Percentiles rank a stretch among this genome's conserved stretches.
phyloP scores from a whole-genome alignment of 176 grass and related monocot genomes.

The Paspalum notatum region DNA sequence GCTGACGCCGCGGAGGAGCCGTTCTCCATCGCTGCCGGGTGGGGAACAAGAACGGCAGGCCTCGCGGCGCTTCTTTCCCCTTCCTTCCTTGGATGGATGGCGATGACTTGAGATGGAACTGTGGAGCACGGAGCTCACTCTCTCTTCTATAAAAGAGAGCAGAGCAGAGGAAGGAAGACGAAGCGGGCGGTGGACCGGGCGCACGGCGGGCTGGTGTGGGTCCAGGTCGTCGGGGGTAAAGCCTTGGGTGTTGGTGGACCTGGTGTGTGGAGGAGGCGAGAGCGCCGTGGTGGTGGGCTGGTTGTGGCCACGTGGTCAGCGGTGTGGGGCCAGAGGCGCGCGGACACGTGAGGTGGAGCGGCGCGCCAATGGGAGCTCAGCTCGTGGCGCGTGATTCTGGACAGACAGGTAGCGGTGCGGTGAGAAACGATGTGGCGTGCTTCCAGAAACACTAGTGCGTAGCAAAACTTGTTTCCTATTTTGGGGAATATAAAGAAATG shows the following conservation, averaged over 20 bases:
- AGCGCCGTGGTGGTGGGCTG: background rate
- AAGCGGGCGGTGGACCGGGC: background rate
- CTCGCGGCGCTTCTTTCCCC: background rate
- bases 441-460: too few relatives aligned
- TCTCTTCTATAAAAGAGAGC: background rate
- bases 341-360: background rate
- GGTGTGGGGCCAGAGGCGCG: background rate
- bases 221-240: background rate
- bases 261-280: background rate
- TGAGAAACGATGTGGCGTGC: too few relatives aligned
- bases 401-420: too few relatives aligned
- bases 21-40: background rate
- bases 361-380: background rate
- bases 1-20: background rate
- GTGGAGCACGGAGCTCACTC: background rate
- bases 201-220: background rate
- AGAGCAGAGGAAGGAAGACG: background rate
- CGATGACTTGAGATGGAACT: background rate
- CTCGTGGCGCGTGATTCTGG: background rate
- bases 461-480: too few relatives aligned
- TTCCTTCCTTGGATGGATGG: background rate
- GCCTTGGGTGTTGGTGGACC: background rate
- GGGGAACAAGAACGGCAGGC: slow-evolving; percentile 1
- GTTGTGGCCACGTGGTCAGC: background rate
- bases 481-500: too few relatives aligned